Evolutionary conservation across 2,329 filamentous ascomycete species (phyloP).

Genomic region (Sodiomyces alkalinus): DNA sequence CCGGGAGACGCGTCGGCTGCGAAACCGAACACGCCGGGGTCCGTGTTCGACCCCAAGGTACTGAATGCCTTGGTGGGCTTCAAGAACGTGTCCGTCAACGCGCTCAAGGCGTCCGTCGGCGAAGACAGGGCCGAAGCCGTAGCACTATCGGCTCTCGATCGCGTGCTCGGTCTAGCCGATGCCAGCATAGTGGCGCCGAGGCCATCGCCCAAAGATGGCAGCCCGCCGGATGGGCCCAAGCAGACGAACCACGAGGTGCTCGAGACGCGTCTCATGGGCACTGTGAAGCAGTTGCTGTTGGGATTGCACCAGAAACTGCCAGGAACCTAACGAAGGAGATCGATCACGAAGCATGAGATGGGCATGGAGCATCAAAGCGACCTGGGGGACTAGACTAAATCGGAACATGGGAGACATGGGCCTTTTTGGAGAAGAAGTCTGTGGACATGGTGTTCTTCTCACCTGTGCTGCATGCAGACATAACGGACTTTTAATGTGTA

Average conservation of each 20-base stretch:
- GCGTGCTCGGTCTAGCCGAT: conserved; percentile 30
- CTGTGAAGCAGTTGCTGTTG: conserved; percentile 21
- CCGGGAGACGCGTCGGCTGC: conserved; percentile 14
- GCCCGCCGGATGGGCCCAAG: conserved; percentile 12
- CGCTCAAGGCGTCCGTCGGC: conserved; percentile 24
- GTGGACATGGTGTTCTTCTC: no score
- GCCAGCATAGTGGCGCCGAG: conserved; percentile 23
- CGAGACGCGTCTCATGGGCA: conserved; percentile 25
- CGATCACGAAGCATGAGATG: not conserved
- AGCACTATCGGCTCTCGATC: conserved; percentile 33
- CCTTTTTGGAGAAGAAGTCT: no score
- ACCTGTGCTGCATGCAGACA: no score
- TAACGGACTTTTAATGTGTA: no score
- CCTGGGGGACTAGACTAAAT: no score
- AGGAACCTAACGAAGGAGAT: conserved; percentile 4
- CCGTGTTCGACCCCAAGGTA: conserved; percentile 21
- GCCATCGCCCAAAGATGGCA: conserved; percentile 10
- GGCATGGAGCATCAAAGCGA: no score
- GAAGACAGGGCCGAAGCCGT: conserved; percentile 28
- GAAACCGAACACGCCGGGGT: conserved; percentile 6
- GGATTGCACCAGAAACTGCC: conserved; percentile 24
- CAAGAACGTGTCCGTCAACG: conserved; percentile 28
- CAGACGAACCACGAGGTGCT: conserved; percentile 15
- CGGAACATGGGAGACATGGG: no score
- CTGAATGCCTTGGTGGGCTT: conserved; percentile 26